phyloP scores from a whole-genome alignment of 345 rosid species.

The Eucalyptus regnans region DNA sequence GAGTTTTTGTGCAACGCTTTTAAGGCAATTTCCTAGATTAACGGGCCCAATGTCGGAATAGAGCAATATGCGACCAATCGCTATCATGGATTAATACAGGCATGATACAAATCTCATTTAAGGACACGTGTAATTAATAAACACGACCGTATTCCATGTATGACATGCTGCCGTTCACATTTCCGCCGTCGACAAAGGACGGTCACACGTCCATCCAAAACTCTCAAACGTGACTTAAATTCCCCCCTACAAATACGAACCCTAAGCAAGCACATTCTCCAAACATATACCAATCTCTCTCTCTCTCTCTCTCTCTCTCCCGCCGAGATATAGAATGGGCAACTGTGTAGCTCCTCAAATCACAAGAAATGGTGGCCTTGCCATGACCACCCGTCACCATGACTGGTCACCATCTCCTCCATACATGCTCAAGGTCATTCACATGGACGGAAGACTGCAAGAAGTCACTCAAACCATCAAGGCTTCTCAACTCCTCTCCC shows the following conservation, averaged over 20 bases:
- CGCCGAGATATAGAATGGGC: conserved; percentile 11
- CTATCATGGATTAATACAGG: neutral
- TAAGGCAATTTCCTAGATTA: neutral
- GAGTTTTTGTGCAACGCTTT: neutral
- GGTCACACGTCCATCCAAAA: neutral
- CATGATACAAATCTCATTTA: neutral
- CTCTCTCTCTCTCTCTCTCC: neutral
- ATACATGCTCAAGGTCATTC: conserved; percentile 18
- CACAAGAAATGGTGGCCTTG: neutral
- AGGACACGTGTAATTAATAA: neutral
- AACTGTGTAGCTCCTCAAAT: conserved; percentile 18
- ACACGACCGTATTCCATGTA: neutral
- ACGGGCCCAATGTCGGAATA: neutral
- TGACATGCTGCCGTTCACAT: neutral
- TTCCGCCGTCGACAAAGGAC: neutral
- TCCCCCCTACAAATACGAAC: neutral
- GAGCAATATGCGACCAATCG: neutral
- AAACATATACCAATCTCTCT: neutral
- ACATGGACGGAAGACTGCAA: conserved; percentile 20
- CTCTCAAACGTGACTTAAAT: neutral
- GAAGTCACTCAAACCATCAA: conserved; percentile 18
- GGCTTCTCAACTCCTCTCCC: conserved; percentile 14
- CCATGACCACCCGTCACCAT: neutral
- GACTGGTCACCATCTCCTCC: neutral
- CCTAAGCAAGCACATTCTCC: neutral